Evolutionary conservation across 2,329 filamentous ascomycete genomes (phyloP), one percentile per base, ranked within the genome.

Genomic region (Ceratocystis destructans): DNA sequence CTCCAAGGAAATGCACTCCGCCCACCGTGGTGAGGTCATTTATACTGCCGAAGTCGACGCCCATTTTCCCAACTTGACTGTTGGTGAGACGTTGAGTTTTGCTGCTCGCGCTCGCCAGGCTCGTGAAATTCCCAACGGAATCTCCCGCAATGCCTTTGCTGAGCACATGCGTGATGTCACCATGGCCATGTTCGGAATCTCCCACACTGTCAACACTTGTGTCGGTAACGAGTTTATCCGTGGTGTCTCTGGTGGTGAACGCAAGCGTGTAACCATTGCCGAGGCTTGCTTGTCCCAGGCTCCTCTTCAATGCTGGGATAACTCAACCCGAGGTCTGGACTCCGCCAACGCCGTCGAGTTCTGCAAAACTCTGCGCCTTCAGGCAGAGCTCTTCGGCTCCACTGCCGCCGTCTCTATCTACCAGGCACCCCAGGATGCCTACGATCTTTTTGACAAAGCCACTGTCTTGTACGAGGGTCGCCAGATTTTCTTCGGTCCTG

Each of bases 11-110:
- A 93, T 94, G 88, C 84, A 88, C 76, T 83, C 83, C 10, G 79
- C 83, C 69, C 91, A 93, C 77, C 86, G 88, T 33, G 90, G 90
- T 70, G 90, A 95, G 76, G 88, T 88, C 69, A 92, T 94, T 73
- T 94, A 94, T 76, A 92, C 88, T 0, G 88, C 88, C 68, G 89
- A 94, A 74, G 86, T 89, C 45, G 90, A 95, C 73, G 86, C 88
- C 3, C 88, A 92, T 75, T 92, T 92, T 72, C 87, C 88, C 12
- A 83, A 86, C 76, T 76, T 94, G 71, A 86, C 83, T 1, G 89
- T 93, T 55, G 88, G 88, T 64, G 87, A 93, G 71, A 94, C 89
- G 1, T 79, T 93, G 61, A 86, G 84, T 65, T 93, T 93, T 69
- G 89, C 89, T 20, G 88, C 89, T 3, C 79, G 83, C 20, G 87